Evolutionary conservation across 2,329 filamentous ascomycete genomes (phyloP).

Genomic region (Sporothrix dimorphospora): DNA sequence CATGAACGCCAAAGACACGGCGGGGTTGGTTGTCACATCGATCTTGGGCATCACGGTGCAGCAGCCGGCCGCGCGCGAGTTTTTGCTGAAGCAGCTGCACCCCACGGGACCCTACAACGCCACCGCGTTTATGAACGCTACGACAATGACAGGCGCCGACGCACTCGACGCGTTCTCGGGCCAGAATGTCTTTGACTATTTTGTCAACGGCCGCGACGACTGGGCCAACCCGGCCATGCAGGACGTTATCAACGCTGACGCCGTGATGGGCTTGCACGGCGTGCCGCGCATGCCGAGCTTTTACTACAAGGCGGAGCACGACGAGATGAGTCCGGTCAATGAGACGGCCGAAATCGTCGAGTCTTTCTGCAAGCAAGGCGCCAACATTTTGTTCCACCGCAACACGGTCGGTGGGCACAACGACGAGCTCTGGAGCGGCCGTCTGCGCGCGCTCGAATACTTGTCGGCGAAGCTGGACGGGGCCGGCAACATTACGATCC

Average conservation of each 20-base stretch:
- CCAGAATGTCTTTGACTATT: constrained; percentile 47
- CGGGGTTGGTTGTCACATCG: constrained; percentile 43
- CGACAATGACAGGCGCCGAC: constrained; percentile 38
- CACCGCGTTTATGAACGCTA: constrained; percentile 40
- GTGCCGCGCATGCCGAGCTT: constrained; percentile 50
- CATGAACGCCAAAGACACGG: constrained; percentile 40
- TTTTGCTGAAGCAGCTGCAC: constrained; percentile 37
- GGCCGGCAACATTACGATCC: constrained; percentile 12
- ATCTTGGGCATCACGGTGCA: constrained; percentile 42
- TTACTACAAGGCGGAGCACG: constrained; percentile 46
- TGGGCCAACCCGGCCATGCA: constrained; percentile 34
- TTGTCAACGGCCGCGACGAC: constrained; percentile 40
- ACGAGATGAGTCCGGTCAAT: constrained; percentile 25
- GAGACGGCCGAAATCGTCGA: constrained; percentile 39
- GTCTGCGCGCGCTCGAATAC: constrained; percentile 18
- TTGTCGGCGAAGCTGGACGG: constrained; percentile 19
- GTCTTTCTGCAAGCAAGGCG: constrained; percentile 46
- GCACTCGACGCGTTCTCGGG: constrained; percentile 39
- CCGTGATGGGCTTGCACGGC: constrained; percentile 42
- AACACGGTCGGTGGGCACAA: constrained; percentile 27
- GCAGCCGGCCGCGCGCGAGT: constrained; percentile 38
- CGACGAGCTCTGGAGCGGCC: constrained; percentile 25
- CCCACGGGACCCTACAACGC: constrained; percentile 40
- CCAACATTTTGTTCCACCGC: constrained; percentile 40
- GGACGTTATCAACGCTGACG: constrained; percentile 38